These are phyloP conservation scores for Nicotiana tomentosiformis DNA, from an alignment of 257 asterid species.

Conservation along the genomic window DNA sequence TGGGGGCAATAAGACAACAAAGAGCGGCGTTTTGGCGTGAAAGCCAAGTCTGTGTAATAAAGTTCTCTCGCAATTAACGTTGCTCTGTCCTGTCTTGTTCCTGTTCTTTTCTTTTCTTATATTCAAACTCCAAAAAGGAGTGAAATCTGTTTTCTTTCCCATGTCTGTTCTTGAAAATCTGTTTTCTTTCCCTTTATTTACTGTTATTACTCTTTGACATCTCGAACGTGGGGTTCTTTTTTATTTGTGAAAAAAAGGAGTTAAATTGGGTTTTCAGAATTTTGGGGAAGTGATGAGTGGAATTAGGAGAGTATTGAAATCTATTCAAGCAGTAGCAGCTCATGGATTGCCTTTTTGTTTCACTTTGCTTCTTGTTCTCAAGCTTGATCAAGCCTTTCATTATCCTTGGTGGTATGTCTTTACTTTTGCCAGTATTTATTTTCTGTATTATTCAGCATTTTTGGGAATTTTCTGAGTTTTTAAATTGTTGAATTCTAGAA, in stretches of 20 bases:
- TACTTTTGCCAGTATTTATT: neutral
- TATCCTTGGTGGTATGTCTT: conserved; percentile 78
- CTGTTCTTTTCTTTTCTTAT: too few relatives aligned
- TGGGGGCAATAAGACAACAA: neutral
- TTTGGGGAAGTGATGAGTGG: conserved; percentile 38
- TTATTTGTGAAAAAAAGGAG: neutral
- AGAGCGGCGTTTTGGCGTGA: neutral
- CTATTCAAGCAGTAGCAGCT: conserved; percentile 69
- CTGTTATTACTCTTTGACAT: neutral
- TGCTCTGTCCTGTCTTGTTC: too few relatives aligned
- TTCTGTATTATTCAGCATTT: neutral
- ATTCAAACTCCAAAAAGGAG: too few relatives aligned
- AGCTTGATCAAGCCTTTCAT: conserved; percentile 54
- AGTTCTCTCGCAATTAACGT: too few relatives aligned
- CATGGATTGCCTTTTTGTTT: conserved; percentile 75
- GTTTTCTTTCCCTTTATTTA: neutral
- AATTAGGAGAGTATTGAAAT: conserved; percentile 66
- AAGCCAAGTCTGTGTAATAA: neutral
- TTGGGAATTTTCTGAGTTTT: neutral
- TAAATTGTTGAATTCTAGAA: neutral
- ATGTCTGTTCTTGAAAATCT: neutral
- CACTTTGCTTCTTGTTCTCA: conserved; percentile 67
- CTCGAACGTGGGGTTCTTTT: neutral
- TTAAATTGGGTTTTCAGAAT: conserved; percentile 7
- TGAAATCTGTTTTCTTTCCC: neutral